Percentiles rank a stretch among this genome's conserved stretches.
These are phyloP conservation scores for Toxicodendron radicans DNA, from an alignment of 345 rosid species.

Conservation along the genomic window DNA sequence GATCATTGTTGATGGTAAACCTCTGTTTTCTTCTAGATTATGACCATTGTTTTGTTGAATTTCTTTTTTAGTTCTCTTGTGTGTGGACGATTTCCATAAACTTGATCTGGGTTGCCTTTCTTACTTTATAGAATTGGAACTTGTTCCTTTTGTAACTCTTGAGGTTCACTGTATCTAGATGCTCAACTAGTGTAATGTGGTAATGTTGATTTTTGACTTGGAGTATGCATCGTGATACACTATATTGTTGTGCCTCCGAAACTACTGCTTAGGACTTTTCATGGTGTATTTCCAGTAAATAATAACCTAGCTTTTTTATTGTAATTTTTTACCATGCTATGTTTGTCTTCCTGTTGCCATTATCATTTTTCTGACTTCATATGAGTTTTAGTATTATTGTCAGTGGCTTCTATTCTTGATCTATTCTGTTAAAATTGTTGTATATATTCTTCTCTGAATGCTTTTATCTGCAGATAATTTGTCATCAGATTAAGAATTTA, in stretches of 20 bases:
- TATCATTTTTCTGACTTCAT: background rate
- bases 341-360: background rate
- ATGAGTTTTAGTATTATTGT: background rate
- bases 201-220: background rate
- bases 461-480: background rate
- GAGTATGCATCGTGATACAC: background rate
- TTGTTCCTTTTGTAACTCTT: background rate
- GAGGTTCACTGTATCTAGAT: background rate
- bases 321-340: background rate
- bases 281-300: background rate
- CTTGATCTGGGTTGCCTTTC: slow-evolving; percentile 24
- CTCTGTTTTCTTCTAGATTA: slow-evolving; percentile 1
- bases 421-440: background rate
- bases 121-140: background rate
- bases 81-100: slow-evolving; percentile 2
- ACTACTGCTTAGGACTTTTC: background rate
- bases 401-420: background rate
- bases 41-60: slow-evolving; percentile 6
- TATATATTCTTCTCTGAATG: background rate
- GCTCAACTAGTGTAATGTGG: background rate
- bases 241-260: background rate
- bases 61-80: slow-evolving; percentile 11
- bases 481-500: background rate
- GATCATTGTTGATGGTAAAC: slow-evolving; percentile 9
- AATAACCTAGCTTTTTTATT: background rate